These are phyloP conservation scores for Yamadazyma olivae DNA, from an alignment of 805 yeast genomes.

Conservation along the genomic window DNA sequence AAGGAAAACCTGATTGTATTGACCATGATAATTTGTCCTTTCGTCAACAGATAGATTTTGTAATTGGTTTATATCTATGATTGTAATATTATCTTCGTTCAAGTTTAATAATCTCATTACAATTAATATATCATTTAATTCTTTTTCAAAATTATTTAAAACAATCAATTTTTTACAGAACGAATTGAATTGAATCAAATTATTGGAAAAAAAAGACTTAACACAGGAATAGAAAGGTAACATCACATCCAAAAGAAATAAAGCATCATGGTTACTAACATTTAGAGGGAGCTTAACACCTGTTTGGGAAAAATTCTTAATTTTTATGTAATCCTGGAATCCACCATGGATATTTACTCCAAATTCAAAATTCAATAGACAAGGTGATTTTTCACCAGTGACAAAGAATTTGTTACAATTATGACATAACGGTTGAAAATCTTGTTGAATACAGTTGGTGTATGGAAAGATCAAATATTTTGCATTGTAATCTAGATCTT, in stretches of 20 bases:
- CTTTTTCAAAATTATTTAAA: slow-evolving; percentile 24
- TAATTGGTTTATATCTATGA: slow-evolving; percentile 14
- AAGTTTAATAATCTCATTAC: slow-evolving; percentile 26
- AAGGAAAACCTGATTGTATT: slow-evolving; percentile 19
- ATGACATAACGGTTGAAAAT: slow-evolving; percentile 15
- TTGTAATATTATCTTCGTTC: slow-evolving; percentile 10
- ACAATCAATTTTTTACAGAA: slow-evolving; percentile 22
- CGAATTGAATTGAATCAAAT: neutral
- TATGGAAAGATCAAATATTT: slow-evolving; percentile 33
- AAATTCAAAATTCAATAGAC: slow-evolving; percentile 22
- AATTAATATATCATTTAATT: slow-evolving; percentile 37
- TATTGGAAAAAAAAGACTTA: slow-evolving; percentile 4
- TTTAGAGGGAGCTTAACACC: slow-evolving; percentile 24
- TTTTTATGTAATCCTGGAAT: slow-evolving; percentile 32
- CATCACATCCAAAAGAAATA: slow-evolving; percentile 30
- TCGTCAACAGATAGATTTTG: slow-evolving; percentile 10
- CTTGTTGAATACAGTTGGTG: slow-evolving; percentile 29
- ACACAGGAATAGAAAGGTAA: slow-evolving; percentile 33
- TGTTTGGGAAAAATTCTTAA: slow-evolving; percentile 22
- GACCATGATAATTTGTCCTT: slow-evolving; percentile 7
- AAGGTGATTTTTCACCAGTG: slow-evolving; percentile 12
- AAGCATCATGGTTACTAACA: slow-evolving; percentile 35
- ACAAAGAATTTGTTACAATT: slow-evolving; percentile 10
- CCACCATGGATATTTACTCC: slow-evolving; percentile 40
- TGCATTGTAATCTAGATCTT: slow-evolving; percentile 8